These are phyloP conservation scores for Yamadazyma atlantica DNA, from an alignment of 1,139 yeast species.

Conservation along the genomic window DNA sequence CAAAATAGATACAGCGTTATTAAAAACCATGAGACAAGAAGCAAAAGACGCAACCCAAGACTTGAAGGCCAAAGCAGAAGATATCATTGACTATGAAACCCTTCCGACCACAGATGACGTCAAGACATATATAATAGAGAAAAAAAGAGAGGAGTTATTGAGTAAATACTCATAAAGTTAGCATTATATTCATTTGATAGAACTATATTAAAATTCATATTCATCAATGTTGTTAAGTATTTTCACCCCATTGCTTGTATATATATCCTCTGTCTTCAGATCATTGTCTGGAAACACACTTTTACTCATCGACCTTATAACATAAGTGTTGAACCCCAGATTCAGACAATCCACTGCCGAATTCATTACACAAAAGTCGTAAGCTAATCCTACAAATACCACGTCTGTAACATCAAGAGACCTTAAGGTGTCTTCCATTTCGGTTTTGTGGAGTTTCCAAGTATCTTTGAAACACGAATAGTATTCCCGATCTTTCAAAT, in stretches of 20 bases:
- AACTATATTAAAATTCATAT: constrained; percentile 7
- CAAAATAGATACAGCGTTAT: constrained; percentile 2
- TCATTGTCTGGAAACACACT: constrained; percentile 35
- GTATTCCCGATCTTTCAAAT: constrained; percentile 69
- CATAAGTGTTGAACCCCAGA: constrained; percentile 62
- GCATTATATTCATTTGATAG: background rate
- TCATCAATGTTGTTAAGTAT: constrained; percentile 17
- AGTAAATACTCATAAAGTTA: constrained; percentile 19
- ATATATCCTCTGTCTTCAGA: constrained; percentile 27
- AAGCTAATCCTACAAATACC: constrained; percentile 78
- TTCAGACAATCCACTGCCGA: constrained; percentile 69
- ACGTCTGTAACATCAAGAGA: constrained; percentile 55
- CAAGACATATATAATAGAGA: constrained; percentile 46
- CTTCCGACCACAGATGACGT: constrained; percentile 44
- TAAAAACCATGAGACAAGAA: constrained; percentile 3
- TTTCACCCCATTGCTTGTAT: constrained; percentile 27
- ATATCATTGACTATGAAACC: constrained; percentile 24
- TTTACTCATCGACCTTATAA: constrained; percentile 51
- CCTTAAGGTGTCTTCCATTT: constrained; percentile 49
- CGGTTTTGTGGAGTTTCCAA: constrained; percentile 74
- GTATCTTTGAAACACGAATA: constrained; percentile 87
- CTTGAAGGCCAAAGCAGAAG: constrained; percentile 1
- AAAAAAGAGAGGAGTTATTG: constrained; percentile 43
- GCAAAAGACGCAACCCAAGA: background rate
- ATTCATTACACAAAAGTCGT: constrained; percentile 78